Base-by-base conservation (phyloP, 106 monocot species). In the Allium cepa region DNA sequence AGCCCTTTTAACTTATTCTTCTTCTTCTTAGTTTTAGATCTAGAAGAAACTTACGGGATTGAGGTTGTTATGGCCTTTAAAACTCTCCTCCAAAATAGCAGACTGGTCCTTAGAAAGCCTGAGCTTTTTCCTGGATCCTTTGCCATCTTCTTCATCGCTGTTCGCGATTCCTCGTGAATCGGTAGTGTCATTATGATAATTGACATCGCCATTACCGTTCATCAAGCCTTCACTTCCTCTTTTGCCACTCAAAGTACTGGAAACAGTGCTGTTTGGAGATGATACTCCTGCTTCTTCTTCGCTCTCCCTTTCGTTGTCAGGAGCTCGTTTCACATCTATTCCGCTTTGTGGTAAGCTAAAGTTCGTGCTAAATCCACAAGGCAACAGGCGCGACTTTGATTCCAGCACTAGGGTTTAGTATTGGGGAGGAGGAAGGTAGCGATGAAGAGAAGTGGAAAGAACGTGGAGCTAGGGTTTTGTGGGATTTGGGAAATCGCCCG, bases 41-140 rank as follows among this genome's bases (percentile, higher is more conserved):
- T 55, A 55, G 53, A 55, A 55, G 7, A 7, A 55, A 8, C 82
- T 75, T 71, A 92, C 92, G 14, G 88, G 88, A 53, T 85, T 93
- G 69, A 93, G 88, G 2, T 88, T 93, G 83, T 81, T 85, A 72
- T 88, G 85, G 62, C 77, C 85, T 59, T 83, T 85, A 81, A 93
- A 93, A 76, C 84, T 88, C 58, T 93, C 88, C 49, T 93, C 92
- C 8, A 93, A 76, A 4, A 88, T 58, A 27, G 81, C 80, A 7
- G 92, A 80, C 71, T 93, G 92, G 47, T 83, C 75, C 60, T 86
- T 93, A n/a, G 92, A 88, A 3, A 93, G 76, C 36, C 92, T 78
- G 12, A 93, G 85, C 63, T 93, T 93, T 82, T 93, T 93, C 61
- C 83, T 73, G 11, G 82, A 83, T 3, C 79, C 88, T 1, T 78